phyloP scores from a whole-genome alignment of 371 early-diverging fungal species.

The Lichtheimia hyalospora region DNA sequence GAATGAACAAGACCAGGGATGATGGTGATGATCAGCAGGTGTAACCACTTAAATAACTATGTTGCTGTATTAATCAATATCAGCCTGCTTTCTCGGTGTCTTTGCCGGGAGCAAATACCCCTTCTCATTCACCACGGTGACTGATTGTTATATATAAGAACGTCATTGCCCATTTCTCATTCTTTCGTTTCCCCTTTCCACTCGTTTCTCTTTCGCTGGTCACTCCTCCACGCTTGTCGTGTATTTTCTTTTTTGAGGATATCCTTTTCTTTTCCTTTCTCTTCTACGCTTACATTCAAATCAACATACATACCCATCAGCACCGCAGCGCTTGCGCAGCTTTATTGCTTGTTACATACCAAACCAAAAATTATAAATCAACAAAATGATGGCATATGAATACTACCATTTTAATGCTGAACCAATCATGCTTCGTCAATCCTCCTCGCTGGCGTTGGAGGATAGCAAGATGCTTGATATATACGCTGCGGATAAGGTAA shows the following conservation, averaged over 20 bases:
- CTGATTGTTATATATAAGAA: constrained; percentile 1
- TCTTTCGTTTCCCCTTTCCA: constrained; percentile 8
- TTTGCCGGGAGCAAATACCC: not conserved
- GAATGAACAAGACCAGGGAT: constrained; percentile 1
- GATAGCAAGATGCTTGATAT: constrained; percentile 19
- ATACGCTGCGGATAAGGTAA: constrained; percentile 8
- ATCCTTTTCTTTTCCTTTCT: constrained; percentile 5
- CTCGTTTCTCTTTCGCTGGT: constrained; percentile 13
- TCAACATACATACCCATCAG: constrained; percentile 3
- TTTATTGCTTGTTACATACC: not conserved
- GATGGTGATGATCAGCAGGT: constrained; percentile 5
- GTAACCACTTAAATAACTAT: constrained; percentile 13
- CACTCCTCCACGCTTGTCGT: constrained; percentile 5
- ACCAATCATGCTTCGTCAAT: constrained; percentile 28
- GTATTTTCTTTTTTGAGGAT: not conserved
- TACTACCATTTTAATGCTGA: constrained; percentile 31
- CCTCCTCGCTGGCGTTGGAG: constrained; percentile 24
- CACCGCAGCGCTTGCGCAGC: constrained; percentile 1
- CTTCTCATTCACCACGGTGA: constrained; percentile 1
- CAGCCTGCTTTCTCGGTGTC: not conserved
- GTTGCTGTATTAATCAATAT: constrained; percentile 8
- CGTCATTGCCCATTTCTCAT: not conserved
- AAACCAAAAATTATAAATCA: not conserved
- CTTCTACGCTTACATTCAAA: constrained; percentile 9
- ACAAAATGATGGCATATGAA: constrained; percentile 29